Base-by-base conservation (phyloP, 2,329 filamentous ascomycete genomes). In the Colletotrichum cordylinicola region DNA sequence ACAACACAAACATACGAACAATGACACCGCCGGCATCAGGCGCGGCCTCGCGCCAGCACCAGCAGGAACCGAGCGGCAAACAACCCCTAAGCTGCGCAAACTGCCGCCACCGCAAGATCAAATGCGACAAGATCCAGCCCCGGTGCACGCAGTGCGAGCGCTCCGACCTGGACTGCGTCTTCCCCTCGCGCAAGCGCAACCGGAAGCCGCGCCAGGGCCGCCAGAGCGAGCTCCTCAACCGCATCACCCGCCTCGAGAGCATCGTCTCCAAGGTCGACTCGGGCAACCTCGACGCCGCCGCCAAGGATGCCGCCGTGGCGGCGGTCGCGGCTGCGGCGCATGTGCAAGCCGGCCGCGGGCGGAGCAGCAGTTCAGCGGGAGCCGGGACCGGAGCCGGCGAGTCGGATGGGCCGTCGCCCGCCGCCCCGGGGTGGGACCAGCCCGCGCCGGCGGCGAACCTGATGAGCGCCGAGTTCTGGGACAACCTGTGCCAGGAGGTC, bases 91-190 rank as follows among this genome's bases (percentile, higher is more conserved):
- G 86, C 48, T 94, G 93, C 80, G 86, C 91, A 7, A 86, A 88
- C n/a, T 94, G 92, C 79, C 91, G 93, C 75, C 89, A 90, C 77
- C 88, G 91, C 77, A 93, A 93, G 80, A 85, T 93, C 60, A 92
- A 90, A 78, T 93, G 91, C 82, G 87, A 91, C 79, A 88, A 90
- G 77, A 84, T 85, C 43, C 85, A 88, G 75, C 91, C 91, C 7
- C 61, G 76, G 31, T 93, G 92, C 80, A 81, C 83, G 8, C 88
- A 89, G 72, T 93, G 91, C 79, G 79, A 86, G 27, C 88, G 86
- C 66, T 84, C 86, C 48, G 81, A 84, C 9, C 83, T 85, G 10
- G 86, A 90, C 62, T 93, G 88, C 79, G 79, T 86, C 48, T 88
- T 87, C 70, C 87, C 87, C 21, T 81, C 83, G n/a, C 84, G 87